Conservation (phyloP, 1,284 basidiomycete genomes). For the Thecaphora frezii region DNA sequence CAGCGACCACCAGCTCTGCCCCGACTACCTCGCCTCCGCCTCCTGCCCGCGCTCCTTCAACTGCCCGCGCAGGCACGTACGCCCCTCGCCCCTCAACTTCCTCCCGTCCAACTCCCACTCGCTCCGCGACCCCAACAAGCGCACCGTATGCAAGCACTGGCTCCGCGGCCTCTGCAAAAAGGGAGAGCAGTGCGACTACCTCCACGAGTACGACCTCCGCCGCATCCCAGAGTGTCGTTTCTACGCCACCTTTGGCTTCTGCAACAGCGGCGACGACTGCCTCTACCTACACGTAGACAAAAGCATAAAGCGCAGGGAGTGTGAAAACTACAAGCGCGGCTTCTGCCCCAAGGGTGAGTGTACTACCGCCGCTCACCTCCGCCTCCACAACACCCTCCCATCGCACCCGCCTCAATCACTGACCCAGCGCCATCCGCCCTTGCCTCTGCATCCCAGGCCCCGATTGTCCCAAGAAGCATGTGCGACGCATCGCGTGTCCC, state of each 20-base stretch:
- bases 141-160: conserved; percentile 94
- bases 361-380: not conserved
- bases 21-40: conserved; percentile 22
- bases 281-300: conserved; percentile 97
- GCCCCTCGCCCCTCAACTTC: conserved; percentile 34
- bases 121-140: conserved; percentile 63
- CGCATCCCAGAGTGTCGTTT: conserved; percentile 99
- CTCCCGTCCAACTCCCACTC: conserved; percentile 15
- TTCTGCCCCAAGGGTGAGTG: conserved; percentile 69
- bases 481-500: conserved; percentile 85
- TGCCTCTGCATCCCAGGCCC: conserved; percentile 65
- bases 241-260: conserved; percentile 97
- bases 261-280: conserved; percentile 96
- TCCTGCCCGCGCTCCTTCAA: conserved; percentile 30
- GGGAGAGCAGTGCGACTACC: conserved; percentile 94
- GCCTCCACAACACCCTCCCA: not conserved
- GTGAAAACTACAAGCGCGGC: conserved; percentile 90
- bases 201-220: conserved; percentile 96
- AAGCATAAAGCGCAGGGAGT: conserved; percentile 74
- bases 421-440: conserved; percentile 7
- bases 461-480: conserved; percentile 85
- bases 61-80: conserved; percentile 43
- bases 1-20: conserved; percentile 68
- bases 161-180: conserved; percentile 97
- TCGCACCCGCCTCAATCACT: not conserved